Conservation (phyloP, 176 grass and related monocot species). For the Dactylis glomerata region DNA sequence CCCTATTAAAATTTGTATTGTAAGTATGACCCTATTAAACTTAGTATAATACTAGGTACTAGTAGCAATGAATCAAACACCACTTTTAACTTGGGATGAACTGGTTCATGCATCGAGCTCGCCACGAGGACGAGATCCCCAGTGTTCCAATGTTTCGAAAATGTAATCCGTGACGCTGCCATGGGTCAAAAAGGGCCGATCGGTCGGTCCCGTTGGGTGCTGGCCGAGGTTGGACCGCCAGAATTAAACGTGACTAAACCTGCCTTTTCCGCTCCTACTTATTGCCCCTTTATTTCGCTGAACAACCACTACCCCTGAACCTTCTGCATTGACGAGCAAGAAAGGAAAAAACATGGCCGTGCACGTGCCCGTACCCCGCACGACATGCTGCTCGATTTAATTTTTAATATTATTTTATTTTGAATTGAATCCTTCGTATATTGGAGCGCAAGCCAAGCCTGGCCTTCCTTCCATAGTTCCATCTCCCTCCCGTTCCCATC, state of each 20-base stretch:
- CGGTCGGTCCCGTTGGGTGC: neutral
- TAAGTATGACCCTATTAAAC: too few species aligned
- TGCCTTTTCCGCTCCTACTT: neutral
- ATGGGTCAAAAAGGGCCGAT: neutral
- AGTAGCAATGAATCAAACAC: too few species aligned
- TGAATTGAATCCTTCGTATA: slow-evolving; percentile 16
- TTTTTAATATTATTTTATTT: neutral
- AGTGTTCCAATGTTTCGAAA: too few species aligned
- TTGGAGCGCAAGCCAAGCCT: slow-evolving; percentile 23
- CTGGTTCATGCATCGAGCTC: too few species aligned
- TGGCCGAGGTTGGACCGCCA: neutral
- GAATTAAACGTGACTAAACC: neutral
- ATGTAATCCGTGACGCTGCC: neutral
- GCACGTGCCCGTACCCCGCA: neutral
- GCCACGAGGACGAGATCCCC: too few species aligned
- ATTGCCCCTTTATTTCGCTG: neutral
- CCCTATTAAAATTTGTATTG: too few species aligned
- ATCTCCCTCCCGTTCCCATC: neutral
- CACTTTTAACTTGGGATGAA: too few species aligned
- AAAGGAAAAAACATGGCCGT: neutral
- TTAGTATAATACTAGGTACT: too few species aligned
- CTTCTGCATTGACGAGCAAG: neutral
- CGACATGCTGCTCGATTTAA: neutral
- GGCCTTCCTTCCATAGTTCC: neutral
- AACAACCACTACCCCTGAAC: neutral